Base-by-base conservation (phyloP, 371 early-diverging fungal genomes). In the Haplosporangium sp. region DNA sequence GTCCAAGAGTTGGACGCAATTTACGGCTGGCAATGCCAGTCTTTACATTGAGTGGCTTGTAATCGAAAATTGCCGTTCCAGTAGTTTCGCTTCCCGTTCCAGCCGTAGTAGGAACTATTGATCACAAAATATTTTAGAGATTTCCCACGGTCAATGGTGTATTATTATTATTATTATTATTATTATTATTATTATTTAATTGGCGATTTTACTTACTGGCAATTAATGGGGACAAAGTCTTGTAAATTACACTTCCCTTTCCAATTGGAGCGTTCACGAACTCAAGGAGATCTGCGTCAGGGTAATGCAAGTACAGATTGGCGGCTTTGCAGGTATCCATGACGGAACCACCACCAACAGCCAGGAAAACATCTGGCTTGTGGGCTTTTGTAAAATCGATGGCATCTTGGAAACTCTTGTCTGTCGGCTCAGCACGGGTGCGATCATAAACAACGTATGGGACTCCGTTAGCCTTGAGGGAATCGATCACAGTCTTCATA, bases 191-290 rank as follows among this genome's bases (percentile, higher is more conserved):
- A 27, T 27, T 27, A 27, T 27, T 27, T 27, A 27, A 27, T 27
- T 27, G 27, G 27, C 27, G 15, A 4, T 8, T 48, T 4, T 9
- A 64, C 82, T 72, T 85, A 92, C 91, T 88, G 59, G 94, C 94
- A 81, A 96, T 94, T 75, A 96, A 84, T 11, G 96, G 96, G 71
- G 89, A 86, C 68, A 96, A 84, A 34, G 89, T 79, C 74, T 92
- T 92, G 77, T 88, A 86, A 40, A 94, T 89, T 4, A 94, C 90
- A 48, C 87, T 83, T 19, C 95, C 95, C 82, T 92, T 93, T 65
- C 97, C 97, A 82, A 96, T 94, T n/a, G 97, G 97, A 0, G 95
- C 94, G 78, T 96, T 96, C 69, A 96, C 97, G 84, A 96, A 96
- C 77, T 96, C 97, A 74, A 96, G 82, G 57, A 96, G 90, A 57